Conservation (phyloP, 768 basidiomycete genomes). For the Polyporus arcularius region DNA sequence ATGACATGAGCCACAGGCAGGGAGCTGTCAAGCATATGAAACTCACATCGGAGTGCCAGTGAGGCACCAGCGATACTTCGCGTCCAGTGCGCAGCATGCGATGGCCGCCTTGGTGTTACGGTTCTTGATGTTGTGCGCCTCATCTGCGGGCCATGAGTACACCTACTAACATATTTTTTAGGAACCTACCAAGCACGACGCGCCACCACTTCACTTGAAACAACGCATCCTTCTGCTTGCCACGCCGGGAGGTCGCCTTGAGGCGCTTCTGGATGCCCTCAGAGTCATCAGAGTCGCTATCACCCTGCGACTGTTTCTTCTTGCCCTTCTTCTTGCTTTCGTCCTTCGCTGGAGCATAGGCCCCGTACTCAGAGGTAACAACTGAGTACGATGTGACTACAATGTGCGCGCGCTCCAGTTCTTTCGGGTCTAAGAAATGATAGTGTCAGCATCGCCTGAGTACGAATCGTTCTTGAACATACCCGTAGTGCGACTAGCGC, state of each 20-base stretch:
- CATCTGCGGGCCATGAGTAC: conserved; percentile 37
- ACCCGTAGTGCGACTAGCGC: conserved; percentile 71
- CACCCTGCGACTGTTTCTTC: conserved; percentile 27
- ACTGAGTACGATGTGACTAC: conserved; percentile 89
- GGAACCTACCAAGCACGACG: conserved; percentile 71
- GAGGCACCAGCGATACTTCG: conserved; percentile 54
- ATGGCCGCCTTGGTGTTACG: conserved; percentile 39
- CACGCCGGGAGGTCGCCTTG: conserved; percentile 40
- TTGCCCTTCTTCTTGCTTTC: conserved; percentile 46
- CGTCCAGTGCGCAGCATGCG: conserved; percentile 42
- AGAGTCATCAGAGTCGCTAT: conserved; percentile 40
- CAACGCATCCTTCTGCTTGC: conserved; percentile 60
- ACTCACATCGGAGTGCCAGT: conserved; percentile 45
- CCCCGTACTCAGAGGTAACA: conserved; percentile 75
- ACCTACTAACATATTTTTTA: background rate
- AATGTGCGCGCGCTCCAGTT: conserved; percentile 59
- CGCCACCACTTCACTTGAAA: conserved; percentile 84
- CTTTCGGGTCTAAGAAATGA: conserved; percentile 48
- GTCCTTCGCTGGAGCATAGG: conserved; percentile 54
- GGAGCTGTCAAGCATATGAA: too few species aligned
- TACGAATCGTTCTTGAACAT: conserved; percentile 15
- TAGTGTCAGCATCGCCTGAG: background rate
- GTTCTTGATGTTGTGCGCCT: conserved; percentile 64
- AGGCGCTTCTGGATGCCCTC: conserved; percentile 49
- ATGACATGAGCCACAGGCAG: background rate